phyloP scores from a whole-genome alignment of 345 rosid species.

The Eucalyptus erythrocorys region DNA sequence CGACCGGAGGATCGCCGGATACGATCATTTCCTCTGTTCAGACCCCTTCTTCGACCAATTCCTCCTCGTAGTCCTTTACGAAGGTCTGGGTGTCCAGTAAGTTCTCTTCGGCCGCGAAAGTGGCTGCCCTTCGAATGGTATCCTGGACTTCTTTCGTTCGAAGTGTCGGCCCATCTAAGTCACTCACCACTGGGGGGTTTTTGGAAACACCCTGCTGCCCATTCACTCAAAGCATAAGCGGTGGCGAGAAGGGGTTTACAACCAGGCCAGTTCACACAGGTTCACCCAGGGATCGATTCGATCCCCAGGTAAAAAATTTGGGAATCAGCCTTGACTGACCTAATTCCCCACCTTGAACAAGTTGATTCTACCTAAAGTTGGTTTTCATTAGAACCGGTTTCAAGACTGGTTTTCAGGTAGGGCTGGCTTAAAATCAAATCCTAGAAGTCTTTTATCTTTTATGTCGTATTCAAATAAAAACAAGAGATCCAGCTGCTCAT shows the following conservation, averaged over 20 bases:
- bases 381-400: neutral
- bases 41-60: neutral
- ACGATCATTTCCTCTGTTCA: neutral
- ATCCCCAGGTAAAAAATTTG: neutral
- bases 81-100: neutral
- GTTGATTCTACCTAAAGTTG: neutral
- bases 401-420: neutral
- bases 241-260: neutral
- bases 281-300: neutral
- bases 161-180: neutral
- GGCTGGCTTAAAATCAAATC: neutral
- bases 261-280: neutral
- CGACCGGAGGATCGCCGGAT: neutral
- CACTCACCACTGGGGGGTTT: neutral
- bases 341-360: neutral
- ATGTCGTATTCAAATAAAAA: neutral
- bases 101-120: neutral
- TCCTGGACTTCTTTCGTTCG: neutral
- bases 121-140: neutral
- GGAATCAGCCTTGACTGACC: neutral
- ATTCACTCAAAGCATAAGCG: neutral
- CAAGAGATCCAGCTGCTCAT: neutral
- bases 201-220: neutral
- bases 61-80: neutral
- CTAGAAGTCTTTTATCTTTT: neutral